Evolutionary conservation across 2,329 filamentous ascomycete species (phyloP), one percentile per base, ranked within the genome.

Genomic region (Sclerotinia subarctica): DNA sequence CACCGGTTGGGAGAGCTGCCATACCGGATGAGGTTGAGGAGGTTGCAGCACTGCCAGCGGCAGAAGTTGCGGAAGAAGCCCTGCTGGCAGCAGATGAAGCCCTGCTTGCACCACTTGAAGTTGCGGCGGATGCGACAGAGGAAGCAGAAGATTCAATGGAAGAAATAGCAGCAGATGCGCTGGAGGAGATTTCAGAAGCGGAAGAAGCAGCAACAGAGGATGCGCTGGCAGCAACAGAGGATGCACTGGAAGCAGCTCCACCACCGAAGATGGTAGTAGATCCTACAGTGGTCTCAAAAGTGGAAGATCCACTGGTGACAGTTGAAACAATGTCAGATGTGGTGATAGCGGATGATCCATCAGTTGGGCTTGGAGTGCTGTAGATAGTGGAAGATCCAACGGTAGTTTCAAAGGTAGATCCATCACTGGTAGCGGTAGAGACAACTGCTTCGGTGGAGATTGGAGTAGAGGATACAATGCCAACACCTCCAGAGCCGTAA

Each of bases 301-400:
- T 69, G 15, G 70, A 72, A 21, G 67, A 68, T 15, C 53, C 71
- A 2, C 70, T 72, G 32, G 68, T 70, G 21, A 71, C 57, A 10
- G 64, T 56, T 17, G 70, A 71, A 38, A 69, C 60, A 42, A 73
- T 60, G 54, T 68, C 69, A n/a, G 67, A 64, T 35, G 68, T 68
- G 32, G 69, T 66, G 44, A 70, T 62, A 56, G 53, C 59, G 47
- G 70, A 63, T 35, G 67, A 56, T 64, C 64, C 51, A n/a, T 42
- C 54, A 21, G 60, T 58, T 24, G 53, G 66, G 58, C 19, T 68
- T 6, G 59, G 60, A 54, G 66, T 62, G 58, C 65, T 54, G 26
- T 68, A 75, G 59, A 75, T 71, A 51, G 74, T 76, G 47, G 73
- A 74, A 11, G 68, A 72, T 38, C 74, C 74, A 51, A 75, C 46